A percentile compares a stretch with the other conserved stretches of the same genome.
These are phyloP conservation scores for Blepharisma stoltei DNA, from an alignment of 73 alveolate species.

Conservation along the genomic window DNA sequence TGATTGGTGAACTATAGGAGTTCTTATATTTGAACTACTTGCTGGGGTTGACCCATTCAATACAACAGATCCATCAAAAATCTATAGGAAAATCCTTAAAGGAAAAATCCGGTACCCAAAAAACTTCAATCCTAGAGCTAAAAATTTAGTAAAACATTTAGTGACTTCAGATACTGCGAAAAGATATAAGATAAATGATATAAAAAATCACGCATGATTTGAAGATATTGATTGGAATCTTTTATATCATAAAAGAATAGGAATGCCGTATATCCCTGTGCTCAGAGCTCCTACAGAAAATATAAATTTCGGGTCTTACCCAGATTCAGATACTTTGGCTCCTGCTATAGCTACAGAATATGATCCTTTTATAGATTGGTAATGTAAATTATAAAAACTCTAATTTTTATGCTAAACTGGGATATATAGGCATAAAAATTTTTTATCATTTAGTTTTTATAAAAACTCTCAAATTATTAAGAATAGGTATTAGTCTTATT, in stretches of 20 bases:
- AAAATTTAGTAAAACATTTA: slow-evolving; percentile 82
- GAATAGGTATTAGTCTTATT: no score
- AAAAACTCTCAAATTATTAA: no score
- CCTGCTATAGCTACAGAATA: no score
- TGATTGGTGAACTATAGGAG: slow-evolving; percentile 97
- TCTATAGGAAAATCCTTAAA: slow-evolving; percentile 82
- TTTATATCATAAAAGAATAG: slow-evolving; percentile 30
- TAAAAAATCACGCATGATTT: slow-evolving; percentile 47
- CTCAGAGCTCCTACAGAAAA: no score
- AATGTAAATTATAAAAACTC: no score
- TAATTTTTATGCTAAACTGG: no score
- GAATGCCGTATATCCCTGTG: background rate
- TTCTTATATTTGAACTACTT: slow-evolving; percentile 86
- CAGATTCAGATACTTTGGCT: no score
- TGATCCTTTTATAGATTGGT: no score
- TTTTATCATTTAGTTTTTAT: no score
- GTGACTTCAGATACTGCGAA: slow-evolving; percentile 75
- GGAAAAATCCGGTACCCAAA: slow-evolving; percentile 39
- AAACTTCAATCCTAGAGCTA: slow-evolving; percentile 47
- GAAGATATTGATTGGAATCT: slow-evolving; percentile 35
- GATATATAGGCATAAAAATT: no score
- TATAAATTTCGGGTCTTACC: no score
- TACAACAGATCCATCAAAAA: slow-evolving; percentile 91
- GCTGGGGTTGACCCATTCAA: slow-evolving; percentile 91
- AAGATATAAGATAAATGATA: slow-evolving; percentile 74